These are phyloP conservation scores for Mycena maculata DNA, from an alignment of 768 basidiomycete genomes.

Conservation along the genomic window DNA sequence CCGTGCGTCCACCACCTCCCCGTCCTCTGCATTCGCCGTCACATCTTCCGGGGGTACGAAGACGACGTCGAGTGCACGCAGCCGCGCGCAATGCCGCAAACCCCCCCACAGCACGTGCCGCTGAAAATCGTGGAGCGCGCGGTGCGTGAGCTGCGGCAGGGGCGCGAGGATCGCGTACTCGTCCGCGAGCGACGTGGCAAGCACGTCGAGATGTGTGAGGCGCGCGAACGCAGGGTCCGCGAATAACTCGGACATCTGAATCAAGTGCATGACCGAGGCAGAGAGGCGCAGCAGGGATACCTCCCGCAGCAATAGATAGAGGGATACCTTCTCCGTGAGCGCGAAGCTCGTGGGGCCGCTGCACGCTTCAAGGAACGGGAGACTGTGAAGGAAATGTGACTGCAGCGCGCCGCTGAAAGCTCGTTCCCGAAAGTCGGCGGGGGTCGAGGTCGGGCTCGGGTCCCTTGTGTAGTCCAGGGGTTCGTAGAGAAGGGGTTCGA, in stretches of 20 bases:
- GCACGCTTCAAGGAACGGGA: slow-evolving; percentile 17
- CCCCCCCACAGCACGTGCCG: slow-evolving; percentile 17
- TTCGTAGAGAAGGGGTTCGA: slow-evolving; percentile 19
- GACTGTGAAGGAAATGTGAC: slow-evolving; percentile 10
- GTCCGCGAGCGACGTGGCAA: slow-evolving; percentile 20
- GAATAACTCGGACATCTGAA: slow-evolving; percentile 14
- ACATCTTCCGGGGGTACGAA: neutral
- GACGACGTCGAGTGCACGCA: slow-evolving; percentile 23
- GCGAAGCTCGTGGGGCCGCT: slow-evolving; percentile 6
- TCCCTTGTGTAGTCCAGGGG: neutral
- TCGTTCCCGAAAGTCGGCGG: too few relatives aligned
- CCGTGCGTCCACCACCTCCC: slow-evolving; percentile 19
- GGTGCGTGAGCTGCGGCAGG: slow-evolving; percentile 24
- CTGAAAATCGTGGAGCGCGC: slow-evolving; percentile 26
- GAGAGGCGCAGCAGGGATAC: slow-evolving; percentile 21
- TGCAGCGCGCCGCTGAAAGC: too few relatives aligned
- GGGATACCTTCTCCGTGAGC: slow-evolving; percentile 12
- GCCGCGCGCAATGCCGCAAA: slow-evolving; percentile 12
- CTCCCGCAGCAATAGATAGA: slow-evolving; percentile 16
- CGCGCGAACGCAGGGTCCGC: slow-evolving; percentile 13
- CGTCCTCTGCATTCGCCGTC: slow-evolving; percentile 16
- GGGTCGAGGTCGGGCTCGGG: too few relatives aligned
- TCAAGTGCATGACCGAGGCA: slow-evolving; percentile 19
- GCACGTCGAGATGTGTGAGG: slow-evolving; percentile 31
- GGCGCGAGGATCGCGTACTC: slow-evolving; percentile 19